Percentiles rank a stretch among this genome's conserved stretches.
Evolutionary conservation across 768 basidiomycete genomes (phyloP).

Genomic region (Multifurca ochricompacta): DNA sequence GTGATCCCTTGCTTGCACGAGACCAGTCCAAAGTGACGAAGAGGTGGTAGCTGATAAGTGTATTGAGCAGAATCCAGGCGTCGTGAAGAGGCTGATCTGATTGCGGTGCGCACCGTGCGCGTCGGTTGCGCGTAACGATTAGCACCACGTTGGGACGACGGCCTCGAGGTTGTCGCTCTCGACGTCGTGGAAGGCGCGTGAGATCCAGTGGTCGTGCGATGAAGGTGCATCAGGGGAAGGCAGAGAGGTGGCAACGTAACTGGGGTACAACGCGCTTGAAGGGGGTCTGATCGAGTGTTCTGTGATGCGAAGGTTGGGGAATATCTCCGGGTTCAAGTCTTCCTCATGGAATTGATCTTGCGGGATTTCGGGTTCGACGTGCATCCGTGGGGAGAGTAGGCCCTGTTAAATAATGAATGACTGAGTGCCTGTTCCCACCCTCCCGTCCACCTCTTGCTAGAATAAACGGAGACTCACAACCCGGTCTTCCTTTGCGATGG

Average conservation of each 20-base stretch:
- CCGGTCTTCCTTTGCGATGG: background rate
- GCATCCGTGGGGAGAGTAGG: background rate
- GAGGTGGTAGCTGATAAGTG: background rate
- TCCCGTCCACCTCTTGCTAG: background rate
- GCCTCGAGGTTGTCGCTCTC: conserved; percentile 3
- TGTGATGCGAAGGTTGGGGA: background rate
- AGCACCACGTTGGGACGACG: background rate
- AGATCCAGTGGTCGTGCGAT: background rate
- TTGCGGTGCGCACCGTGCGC: conserved; percentile 2
- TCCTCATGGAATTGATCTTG: background rate
- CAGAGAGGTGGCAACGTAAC: conserved; percentile 1
- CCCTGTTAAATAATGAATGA: background rate
- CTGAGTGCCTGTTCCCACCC: background rate
- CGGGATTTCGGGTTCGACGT: background rate
- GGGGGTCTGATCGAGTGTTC: conserved; percentile 1
- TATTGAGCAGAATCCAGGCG: background rate
- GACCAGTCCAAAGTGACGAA: conserved; percentile 2
- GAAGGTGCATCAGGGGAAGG: background rate
- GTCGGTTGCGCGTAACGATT: background rate
- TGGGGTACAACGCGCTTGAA: background rate
- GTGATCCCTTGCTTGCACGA: background rate
- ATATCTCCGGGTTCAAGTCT: background rate
- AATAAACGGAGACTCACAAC: background rate
- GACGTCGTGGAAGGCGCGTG: conserved; percentile 8
- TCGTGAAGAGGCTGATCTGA: background rate